Base-by-base conservation (phyloP, 768 basidiomycete genomes). In the Leccinum boreale region DNA sequence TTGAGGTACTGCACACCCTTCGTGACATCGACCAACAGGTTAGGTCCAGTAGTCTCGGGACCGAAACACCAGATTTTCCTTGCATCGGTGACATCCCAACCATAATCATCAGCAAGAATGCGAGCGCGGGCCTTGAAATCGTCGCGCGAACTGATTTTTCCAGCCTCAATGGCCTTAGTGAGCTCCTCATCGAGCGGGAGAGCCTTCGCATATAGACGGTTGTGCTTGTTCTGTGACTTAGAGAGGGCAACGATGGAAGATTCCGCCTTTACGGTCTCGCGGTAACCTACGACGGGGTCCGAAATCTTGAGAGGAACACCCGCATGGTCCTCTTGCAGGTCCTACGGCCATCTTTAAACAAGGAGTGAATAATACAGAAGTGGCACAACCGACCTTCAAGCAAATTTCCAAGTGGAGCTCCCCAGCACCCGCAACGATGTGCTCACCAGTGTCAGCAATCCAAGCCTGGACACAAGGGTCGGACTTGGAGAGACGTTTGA, bases 151-250 rank as follows among this genome's bases (percentile, higher is more conserved):
- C 66, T 89, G 74, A 99, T 74, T 70, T 83, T 85, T 67, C 97
- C 97, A 56, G 64, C 66, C 74, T 98, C 97, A 67, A 99, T 98
- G 59, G 93, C 97, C 67, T 85, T 83, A 62, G 94, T 87, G 59
- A 98, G 85, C 73, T 98, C 95, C 71, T 99, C 97, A 24, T 92
- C 94, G 57, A 99, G 73, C 36, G 97, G 97, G 78, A 87, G 63
- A 36, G 97, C 97, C 82, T 94, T 94, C 65, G 87, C 84, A 76
- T 88, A 99, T 58, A 99, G 82, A 79, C 97, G 92, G 75, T 99
- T 99, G 87, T 99, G 97, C 84, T 98, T 99, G 85, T 99, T 98
- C 79, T 98, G 97, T 21, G 97, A 98, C 77, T 99, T 99, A 58
- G 97, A 98, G 39, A 99, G 82, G 28, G 97, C 97, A 65, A 92